These are phyloP conservation scores for Vachellia collinsii DNA, from an alignment of 306 rosid species.

Conservation along the genomic window DNA sequence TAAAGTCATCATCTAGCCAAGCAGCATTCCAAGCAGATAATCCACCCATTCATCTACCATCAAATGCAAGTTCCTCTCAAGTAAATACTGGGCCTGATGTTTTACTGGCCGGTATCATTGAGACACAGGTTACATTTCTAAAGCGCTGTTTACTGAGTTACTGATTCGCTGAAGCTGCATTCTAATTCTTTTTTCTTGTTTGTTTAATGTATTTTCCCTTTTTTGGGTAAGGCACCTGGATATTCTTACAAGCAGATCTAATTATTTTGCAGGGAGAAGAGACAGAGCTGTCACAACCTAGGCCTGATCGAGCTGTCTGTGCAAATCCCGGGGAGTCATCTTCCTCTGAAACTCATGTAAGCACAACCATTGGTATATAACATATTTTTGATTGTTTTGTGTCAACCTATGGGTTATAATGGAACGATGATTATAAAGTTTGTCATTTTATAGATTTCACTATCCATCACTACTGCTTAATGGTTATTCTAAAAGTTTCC, in stretches of 20 bases:
- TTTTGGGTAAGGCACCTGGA: not conserved
- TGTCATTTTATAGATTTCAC: slow-evolving; percentile 7
- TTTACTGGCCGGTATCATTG: slow-evolving; percentile 56
- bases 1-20: slow-evolving; percentile 44
- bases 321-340: slow-evolving; percentile 48
- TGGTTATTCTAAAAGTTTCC: not conserved
- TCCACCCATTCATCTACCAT: slow-evolving; percentile 50
- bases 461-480: slow-evolving; percentile 12
- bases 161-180: slow-evolving; percentile 10
- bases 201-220: slow-evolving; percentile 5
- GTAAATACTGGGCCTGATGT: slow-evolving; percentile 37
- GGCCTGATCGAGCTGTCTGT: slow-evolving; percentile 45
- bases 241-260: not conserved
- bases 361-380: slow-evolving; percentile 16
- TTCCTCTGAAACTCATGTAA: slow-evolving; percentile 52
- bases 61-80: slow-evolving; percentile 54
- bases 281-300: slow-evolving; percentile 35
- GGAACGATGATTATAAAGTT: slow-evolving; percentile 5
- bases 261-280: slow-evolving; percentile 51
- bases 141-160: slow-evolving; percentile 17
- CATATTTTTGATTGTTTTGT: slow-evolving; percentile 25
- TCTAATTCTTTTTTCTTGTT: not conserved
- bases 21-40: slow-evolving; percentile 51
- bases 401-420: slow-evolving; percentile 1
- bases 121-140: slow-evolving; percentile 54